These are phyloP conservation scores for Abelmoschus esculentus DNA, from an alignment of 345 rosid genomes.

Conservation along the genomic window DNA sequence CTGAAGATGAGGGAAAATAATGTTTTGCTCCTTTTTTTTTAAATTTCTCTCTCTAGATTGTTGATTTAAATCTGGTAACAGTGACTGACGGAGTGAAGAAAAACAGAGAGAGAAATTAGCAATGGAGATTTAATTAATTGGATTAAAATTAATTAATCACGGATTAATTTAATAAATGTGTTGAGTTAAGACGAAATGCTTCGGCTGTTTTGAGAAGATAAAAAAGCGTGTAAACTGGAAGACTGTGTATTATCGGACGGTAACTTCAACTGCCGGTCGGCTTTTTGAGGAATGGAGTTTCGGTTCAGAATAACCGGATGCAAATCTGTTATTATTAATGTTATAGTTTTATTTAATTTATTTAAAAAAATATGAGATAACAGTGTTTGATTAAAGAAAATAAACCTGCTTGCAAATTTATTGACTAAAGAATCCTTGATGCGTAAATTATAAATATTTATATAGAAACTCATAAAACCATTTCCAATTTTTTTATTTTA, in stretches of 20 bases:
- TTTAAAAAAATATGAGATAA: too few species aligned
- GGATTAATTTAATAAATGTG: background rate
- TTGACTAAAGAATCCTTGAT: too few species aligned
- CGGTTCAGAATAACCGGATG: too few species aligned
- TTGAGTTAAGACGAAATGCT: background rate
- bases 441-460: too few species aligned
- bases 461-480: too few species aligned
- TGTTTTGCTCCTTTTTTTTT: background rate
- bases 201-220: background rate
- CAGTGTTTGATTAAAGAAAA: too few species aligned
- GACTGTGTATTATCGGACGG: background rate
- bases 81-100: background rate
- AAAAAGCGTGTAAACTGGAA: background rate
- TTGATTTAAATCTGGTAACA: slow-evolving; percentile 6
- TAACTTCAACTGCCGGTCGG: background rate
- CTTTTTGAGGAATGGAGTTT: too few species aligned
- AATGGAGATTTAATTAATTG: background rate
- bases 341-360: too few species aligned
- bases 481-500: too few species aligned
- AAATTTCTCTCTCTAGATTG: slow-evolving; percentile 11
- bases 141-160: background rate
- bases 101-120: background rate
- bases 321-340: too few species aligned
- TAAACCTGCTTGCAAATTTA: too few species aligned
- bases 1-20: background rate